Conservation (phyloP, 805 yeast species). For the Metschnikowia corniflorae region DNA sequence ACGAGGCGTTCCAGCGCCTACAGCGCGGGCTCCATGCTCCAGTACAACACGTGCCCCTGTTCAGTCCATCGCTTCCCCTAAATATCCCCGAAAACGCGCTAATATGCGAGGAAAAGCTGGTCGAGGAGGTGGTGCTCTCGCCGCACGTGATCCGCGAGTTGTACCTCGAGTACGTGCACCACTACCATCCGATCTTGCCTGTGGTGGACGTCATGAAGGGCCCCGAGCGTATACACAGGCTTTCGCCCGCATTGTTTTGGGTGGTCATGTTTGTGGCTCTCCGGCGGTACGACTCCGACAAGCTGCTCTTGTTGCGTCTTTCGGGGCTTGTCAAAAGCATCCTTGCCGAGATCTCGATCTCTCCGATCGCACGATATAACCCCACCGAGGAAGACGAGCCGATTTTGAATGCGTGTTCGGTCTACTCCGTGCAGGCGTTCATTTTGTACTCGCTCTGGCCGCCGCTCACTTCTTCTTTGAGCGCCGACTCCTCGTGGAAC, state of each 20-base stretch:
- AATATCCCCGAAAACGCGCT: slow-evolving; percentile 17
- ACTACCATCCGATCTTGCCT: slow-evolving; percentile 84
- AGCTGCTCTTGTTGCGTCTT: slow-evolving; percentile 52
- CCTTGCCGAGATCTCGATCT: slow-evolving; percentile 81
- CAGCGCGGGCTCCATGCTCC: neutral
- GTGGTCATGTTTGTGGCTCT: slow-evolving; percentile 82
- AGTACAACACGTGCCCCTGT: neutral
- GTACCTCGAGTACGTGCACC: slow-evolving; percentile 64
- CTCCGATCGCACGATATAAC: slow-evolving; percentile 82
- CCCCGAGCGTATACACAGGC: slow-evolving; percentile 71
- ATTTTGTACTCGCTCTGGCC: slow-evolving; percentile 92
- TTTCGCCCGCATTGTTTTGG: slow-evolving; percentile 93
- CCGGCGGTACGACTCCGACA: slow-evolving; percentile 49
- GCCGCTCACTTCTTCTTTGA: slow-evolving; percentile 86
- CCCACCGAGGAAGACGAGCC: slow-evolving; percentile 81
- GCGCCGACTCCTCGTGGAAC: slow-evolving; percentile 95
- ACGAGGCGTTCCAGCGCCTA: neutral
- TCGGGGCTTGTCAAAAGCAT: slow-evolving; percentile 71
- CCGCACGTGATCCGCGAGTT: slow-evolving; percentile 59
- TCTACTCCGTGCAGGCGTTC: slow-evolving; percentile 91
- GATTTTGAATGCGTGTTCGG: slow-evolving; percentile 81
- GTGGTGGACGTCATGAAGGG: slow-evolving; percentile 80
- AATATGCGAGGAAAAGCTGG: slow-evolving; percentile 60
- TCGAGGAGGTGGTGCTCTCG: slow-evolving; percentile 64
- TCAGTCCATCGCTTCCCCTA: neutral